A percentile compares a stretch with the other conserved stretches of the same genome.
phyloP scores from a whole-genome alignment of 257 asterid genomes.

The Solanum corneliomulleri region DNA sequence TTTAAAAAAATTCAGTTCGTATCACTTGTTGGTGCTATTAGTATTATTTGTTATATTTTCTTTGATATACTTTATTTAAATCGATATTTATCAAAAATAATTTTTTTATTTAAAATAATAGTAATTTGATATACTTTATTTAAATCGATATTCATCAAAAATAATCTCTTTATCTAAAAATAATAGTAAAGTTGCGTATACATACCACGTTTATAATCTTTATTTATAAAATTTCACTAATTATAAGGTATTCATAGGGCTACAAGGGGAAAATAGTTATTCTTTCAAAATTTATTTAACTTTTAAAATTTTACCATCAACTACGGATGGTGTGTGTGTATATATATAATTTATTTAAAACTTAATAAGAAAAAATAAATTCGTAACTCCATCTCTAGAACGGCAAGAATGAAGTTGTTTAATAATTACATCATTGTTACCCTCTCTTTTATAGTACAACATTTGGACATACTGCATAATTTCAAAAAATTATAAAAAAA shows the following conservation, averaged over 20 bases:
- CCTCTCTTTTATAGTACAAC: not conserved
- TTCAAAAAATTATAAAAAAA: not conserved
- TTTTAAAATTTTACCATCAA: not conserved
- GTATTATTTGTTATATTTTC: not conserved
- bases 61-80: not conserved
- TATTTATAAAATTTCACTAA: rapidly evolving
- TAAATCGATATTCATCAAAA: rapidly evolving
- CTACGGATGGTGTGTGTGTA: too few species aligned
- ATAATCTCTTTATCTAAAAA: not conserved
- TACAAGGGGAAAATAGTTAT: not conserved
- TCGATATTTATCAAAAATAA: not conserved
- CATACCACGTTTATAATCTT: too few species aligned
- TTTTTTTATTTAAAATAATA: not conserved
- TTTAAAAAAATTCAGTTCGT: too few species aligned
- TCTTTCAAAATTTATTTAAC: too few species aligned
- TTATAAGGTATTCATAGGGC: not conserved
- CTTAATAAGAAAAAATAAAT: too few species aligned
- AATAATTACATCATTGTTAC: not conserved
- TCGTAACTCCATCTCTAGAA: not conserved
- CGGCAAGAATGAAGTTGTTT: not conserved
- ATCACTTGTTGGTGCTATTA: not conserved
- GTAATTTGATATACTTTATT: not conserved
- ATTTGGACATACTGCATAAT: not conserved
- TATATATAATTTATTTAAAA: too few species aligned
- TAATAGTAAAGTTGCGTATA: too few species aligned